Conservation (phyloP, 1,284 basidiomycete species). For the Cutaneotrichosporon sp. region DNA sequence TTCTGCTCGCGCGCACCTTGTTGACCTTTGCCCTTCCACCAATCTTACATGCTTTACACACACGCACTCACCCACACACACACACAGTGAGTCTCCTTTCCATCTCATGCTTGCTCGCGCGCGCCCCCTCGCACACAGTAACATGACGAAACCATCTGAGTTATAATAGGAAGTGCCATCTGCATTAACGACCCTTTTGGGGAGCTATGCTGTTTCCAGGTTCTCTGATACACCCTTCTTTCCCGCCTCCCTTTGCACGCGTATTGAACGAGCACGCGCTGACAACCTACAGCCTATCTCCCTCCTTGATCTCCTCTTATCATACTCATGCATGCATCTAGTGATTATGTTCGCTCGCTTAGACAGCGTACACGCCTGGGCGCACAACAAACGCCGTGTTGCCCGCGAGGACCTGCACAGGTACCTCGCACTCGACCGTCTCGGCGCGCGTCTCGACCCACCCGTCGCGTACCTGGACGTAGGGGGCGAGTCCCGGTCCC, state of each 20-base stretch:
- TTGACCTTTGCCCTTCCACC: background rate
- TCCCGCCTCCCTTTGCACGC: background rate
- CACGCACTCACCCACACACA: background rate
- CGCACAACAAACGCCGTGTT: conserved; percentile 68
- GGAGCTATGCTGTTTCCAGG: conserved; percentile 32
- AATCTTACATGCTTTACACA: background rate
- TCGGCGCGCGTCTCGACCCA: conserved; percentile 59
- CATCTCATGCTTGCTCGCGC: background rate
- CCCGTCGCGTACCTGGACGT: conserved; percentile 25
- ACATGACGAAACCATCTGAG: conserved; percentile 29
- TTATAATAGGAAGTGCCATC: conserved; percentile 32
- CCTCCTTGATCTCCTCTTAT: background rate
- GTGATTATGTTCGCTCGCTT: conserved; percentile 3
- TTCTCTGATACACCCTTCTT: conserved; percentile 20
- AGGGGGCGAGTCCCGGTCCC: conserved; percentile 56
- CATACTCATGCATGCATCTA: background rate
- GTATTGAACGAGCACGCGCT: background rate
- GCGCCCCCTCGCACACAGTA: background rate
- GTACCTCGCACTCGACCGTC: conserved; percentile 84
- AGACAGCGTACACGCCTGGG: conserved; percentile 27
- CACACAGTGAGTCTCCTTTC: background rate
- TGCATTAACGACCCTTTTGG: conserved; percentile 13
- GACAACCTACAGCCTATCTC: background rate
- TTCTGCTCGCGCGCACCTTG: background rate
- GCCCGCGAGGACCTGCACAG: conserved; percentile 78